Evolutionary conservation across 495 filamentous ascomycete species (phyloP).

Genomic region (Symbiotaphrina buchneri): DNA sequence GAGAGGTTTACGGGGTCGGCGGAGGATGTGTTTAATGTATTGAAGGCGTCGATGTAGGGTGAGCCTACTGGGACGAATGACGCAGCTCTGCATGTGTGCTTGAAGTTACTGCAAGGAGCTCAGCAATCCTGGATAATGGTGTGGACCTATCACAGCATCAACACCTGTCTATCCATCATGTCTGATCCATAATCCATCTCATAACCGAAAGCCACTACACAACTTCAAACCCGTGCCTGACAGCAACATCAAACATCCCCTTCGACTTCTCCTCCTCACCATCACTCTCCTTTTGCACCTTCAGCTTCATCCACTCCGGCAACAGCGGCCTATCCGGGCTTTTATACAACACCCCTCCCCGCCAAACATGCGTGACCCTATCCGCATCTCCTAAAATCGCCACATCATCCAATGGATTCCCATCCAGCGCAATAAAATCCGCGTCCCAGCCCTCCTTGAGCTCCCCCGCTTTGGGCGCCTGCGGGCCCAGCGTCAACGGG

Average conservation of each 20-base stretch:
- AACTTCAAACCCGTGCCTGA: too few species aligned
- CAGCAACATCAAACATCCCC: too few species aligned
- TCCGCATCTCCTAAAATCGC: slow-evolving; percentile 16
- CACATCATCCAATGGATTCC: slow-evolving; percentile 23
- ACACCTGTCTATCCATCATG: too few species aligned
- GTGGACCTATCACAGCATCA: too few species aligned
- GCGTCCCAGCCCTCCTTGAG: slow-evolving; percentile 23
- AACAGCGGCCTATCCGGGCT: too few species aligned
- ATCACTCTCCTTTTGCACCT: too few species aligned
- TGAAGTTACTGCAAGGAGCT: background rate
- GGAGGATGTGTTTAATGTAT: background rate
- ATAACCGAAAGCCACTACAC: slow-evolving; percentile 6
- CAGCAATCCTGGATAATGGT: background rate
- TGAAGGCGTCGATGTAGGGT: background rate
- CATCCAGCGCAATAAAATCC: slow-evolving; percentile 20
- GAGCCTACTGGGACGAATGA: background rate
- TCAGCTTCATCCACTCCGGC: too few species aligned
- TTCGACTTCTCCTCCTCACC: too few species aligned
- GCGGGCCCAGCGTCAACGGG: slow-evolving; percentile 17
- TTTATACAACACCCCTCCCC: too few species aligned
- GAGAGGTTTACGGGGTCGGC: slow-evolving; percentile 7
- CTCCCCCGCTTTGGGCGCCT: slow-evolving; percentile 24
- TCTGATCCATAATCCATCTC: background rate
- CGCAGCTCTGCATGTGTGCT: background rate
- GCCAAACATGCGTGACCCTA: slow-evolving; percentile 22